Evolutionary conservation across 306 rosid genomes (phyloP).

Genomic region (Begonia fuchsioides): DNA sequence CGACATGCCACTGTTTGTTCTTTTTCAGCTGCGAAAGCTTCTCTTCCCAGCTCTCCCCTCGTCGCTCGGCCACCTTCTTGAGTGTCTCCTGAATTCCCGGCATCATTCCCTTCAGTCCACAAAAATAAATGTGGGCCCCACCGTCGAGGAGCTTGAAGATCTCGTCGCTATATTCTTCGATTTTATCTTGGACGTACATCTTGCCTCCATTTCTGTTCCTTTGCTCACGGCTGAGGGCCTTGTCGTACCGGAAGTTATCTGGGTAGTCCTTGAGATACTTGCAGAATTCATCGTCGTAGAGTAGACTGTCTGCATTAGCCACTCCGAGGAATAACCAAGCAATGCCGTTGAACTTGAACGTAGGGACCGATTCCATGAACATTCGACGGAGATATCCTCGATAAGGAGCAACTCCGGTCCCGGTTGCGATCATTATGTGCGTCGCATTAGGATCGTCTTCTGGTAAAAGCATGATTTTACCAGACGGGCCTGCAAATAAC

Average conservation of each 20-base stretch:
- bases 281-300: slow-evolving; percentile 75
- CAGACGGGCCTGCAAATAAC: slow-evolving; percentile 68
- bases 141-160: slow-evolving; percentile 64
- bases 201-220: slow-evolving; percentile 78
- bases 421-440: slow-evolving; percentile 94
- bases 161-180: slow-evolving; percentile 87
- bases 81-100: slow-evolving; percentile 95
- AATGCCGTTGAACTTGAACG: slow-evolving; percentile 72
- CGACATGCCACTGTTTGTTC: slow-evolving; percentile 99
- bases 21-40: slow-evolving; percentile 83
- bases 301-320: slow-evolving; percentile 74
- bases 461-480: slow-evolving; percentile 96
- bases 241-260: slow-evolving; percentile 55
- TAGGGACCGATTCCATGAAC: slow-evolving; percentile 86
- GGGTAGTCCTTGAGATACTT: slow-evolving; percentile 80
- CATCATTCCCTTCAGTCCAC: slow-evolving; percentile 98
- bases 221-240: slow-evolving; percentile 86
- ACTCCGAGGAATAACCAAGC: slow-evolving; percentile 98
- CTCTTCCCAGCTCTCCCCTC: slow-evolving; percentile 91
- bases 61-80: slow-evolving; percentile 68
- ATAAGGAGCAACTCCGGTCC: slow-evolving; percentile 92
- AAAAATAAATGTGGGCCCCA: slow-evolving; percentile 94
- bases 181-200: slow-evolving; percentile 97
- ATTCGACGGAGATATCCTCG: slow-evolving; percentile 93
- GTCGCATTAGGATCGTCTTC: slow-evolving; percentile 86